These are phyloP conservation scores for Aspergillus diversus DNA, from an alignment of 495 filamentous ascomycete species.

Conservation along the genomic window DNA sequence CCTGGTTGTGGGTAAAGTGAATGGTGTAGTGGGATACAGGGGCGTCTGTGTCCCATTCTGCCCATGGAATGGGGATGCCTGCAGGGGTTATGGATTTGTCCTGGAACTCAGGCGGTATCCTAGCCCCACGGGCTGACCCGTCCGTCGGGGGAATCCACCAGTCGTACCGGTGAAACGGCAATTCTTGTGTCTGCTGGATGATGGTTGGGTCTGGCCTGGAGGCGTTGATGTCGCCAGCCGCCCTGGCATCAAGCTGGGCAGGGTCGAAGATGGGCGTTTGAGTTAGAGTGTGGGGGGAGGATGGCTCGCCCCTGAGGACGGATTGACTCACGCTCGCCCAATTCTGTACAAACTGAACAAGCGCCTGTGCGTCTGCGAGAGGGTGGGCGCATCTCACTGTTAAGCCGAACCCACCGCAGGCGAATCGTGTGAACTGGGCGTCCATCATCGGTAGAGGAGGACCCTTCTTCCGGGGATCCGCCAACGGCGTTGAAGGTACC, in stretches of 20 bases:
- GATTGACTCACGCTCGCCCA: conserved; percentile 40
- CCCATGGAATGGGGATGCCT: conserved; percentile 31
- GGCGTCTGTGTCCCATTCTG: conserved; percentile 28
- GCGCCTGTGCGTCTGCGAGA: conserved; percentile 49
- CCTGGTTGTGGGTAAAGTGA: conserved; percentile 27
- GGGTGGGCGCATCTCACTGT: conserved; percentile 48
- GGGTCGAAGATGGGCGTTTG: conserved; percentile 34
- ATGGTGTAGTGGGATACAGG: conserved; percentile 30
- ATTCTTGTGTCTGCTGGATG: conserved; percentile 17
- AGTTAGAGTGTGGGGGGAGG: conserved; percentile 4
- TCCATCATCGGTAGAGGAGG: conserved; percentile 36
- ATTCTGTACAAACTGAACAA: conserved; percentile 51
- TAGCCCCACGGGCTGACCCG: conserved; percentile 14
- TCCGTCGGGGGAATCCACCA: conserved; percentile 33
- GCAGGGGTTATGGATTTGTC: conserved; percentile 17
- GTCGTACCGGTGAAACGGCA: conserved; percentile 38
- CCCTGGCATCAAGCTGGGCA: conserved; percentile 28
- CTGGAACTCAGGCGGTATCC: conserved; percentile 25
- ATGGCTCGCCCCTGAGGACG: conserved; percentile 10
- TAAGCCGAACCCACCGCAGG: conserved; percentile 46
- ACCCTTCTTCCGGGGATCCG: conserved; percentile 19
- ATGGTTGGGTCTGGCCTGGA: conserved; percentile 22
- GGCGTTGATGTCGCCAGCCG: conserved; percentile 36
- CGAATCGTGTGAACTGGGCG: conserved; percentile 44
- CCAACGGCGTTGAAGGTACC: conserved; percentile 15